A percentile compares a stretch with the other conserved stretches of the same genome.
phyloP scores from a whole-genome alignment of 768 basidiomycete species.

The Boletus rubescentipes region DNA sequence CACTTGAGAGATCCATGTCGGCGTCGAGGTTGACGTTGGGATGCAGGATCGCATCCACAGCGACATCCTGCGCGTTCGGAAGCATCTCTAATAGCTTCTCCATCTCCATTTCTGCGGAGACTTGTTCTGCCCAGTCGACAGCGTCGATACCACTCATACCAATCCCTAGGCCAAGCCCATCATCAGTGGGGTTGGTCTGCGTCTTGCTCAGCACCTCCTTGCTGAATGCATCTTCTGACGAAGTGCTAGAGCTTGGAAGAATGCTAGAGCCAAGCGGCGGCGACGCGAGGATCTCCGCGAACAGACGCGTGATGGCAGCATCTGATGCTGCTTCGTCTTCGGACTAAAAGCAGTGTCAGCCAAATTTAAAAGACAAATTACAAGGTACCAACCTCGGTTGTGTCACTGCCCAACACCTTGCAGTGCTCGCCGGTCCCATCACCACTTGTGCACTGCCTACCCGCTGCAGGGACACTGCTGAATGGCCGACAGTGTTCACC shows the following conservation, averaged over 20 bases:
- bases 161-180: conserved; percentile 20
- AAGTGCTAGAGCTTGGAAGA: conserved; percentile 33
- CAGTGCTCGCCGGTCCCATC: conserved; percentile 22
- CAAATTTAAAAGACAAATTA: conserved; percentile 18
- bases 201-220: conserved; percentile 26
- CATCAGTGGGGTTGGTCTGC: conserved; percentile 4
- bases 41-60: conserved; percentile 22
- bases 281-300: conserved; percentile 36
- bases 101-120: conserved; percentile 52
- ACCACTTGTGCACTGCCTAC: conserved; percentile 52
- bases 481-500: conserved; percentile 65
- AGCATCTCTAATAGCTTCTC: conserved; percentile 59
- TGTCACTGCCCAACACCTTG: conserved; percentile 15
- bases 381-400: conserved; percentile 37
- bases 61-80: conserved; percentile 35
- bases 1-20: conserved; percentile 30
- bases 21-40: conserved; percentile 19
- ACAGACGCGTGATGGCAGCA: conserved; percentile 31
- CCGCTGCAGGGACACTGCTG: conserved; percentile 90
- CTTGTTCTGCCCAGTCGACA: conserved; percentile 29
- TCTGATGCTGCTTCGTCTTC: conserved; percentile 57
- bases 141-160: conserved; percentile 17
- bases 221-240: conserved; percentile 31
- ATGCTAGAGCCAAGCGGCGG: conserved; percentile 31
- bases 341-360: conserved; percentile 25